Evolutionary conservation across 768 basidiomycete species (phyloP).

Genomic region (Lactifluus subvellereus): DNA sequence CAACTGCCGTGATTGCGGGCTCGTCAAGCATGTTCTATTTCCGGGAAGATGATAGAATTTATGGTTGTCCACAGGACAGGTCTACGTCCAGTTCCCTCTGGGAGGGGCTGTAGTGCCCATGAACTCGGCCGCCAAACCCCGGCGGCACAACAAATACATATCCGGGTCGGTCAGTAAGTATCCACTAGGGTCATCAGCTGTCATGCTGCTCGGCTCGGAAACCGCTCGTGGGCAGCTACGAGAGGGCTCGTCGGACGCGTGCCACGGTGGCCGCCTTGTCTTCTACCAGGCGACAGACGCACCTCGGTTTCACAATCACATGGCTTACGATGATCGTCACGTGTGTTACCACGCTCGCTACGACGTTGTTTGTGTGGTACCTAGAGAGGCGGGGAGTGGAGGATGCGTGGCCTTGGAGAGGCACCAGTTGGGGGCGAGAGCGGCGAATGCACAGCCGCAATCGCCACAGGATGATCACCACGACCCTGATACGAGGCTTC

Average conservation of each 20-base stretch:
- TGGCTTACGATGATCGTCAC: conserved; percentile 61
- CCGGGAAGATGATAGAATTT: conserved; percentile 13
- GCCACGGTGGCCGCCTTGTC: conserved; percentile 33
- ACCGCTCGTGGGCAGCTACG: too few relatives aligned
- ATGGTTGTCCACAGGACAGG: background rate
- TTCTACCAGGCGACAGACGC: conserved; percentile 73
- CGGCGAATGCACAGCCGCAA: too few relatives aligned
- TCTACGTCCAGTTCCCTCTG: background rate
- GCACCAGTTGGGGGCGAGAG: background rate
- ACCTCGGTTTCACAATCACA: conserved; percentile 59
- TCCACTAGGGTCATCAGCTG: too few relatives aligned
- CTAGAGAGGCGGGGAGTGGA: conserved; percentile 40
- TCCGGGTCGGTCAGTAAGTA: too few relatives aligned
- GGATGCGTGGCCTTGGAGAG: background rate
- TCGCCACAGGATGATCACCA: background rate
- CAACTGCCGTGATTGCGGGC: conserved; percentile 12
- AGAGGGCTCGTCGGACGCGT: too few relatives aligned
- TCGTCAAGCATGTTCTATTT: background rate
- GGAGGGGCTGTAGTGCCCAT: background rate
- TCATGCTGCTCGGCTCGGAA: too few relatives aligned
- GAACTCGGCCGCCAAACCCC: background rate
- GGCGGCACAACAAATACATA: too few relatives aligned
- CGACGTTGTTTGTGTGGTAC: conserved; percentile 53
- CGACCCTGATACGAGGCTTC: background rate
- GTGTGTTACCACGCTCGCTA: conserved; percentile 47